Percentiles rank a stretch among this genome's conserved stretches.
Conservation (phyloP, 495 filamentous ascomycete genomes). For the Penicillium bovifimosum region DNA sequence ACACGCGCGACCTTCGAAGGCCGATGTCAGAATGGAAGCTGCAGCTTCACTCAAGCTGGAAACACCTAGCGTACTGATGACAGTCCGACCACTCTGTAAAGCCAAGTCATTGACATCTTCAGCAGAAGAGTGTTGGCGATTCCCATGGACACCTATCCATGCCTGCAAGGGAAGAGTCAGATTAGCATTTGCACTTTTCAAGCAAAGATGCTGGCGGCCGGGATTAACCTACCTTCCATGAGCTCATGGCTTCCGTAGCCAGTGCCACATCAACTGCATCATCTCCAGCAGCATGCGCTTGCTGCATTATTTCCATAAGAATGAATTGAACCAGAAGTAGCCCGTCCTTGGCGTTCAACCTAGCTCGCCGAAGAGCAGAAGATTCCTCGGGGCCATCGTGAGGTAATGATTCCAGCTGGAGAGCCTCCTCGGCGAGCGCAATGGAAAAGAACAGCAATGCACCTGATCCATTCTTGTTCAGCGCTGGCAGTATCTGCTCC, state of each 20-base stretch:
- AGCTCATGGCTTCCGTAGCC: slow-evolving; percentile 30
- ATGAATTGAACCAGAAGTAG: slow-evolving; percentile 36
- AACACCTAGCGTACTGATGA: slow-evolving; percentile 26
- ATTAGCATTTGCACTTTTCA: neutral
- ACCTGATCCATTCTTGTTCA: slow-evolving; percentile 51
- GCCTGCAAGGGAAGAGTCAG: neutral
- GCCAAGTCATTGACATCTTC: slow-evolving; percentile 25
- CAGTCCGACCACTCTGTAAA: slow-evolving; percentile 26
- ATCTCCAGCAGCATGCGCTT: slow-evolving; percentile 15
- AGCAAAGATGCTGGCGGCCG: neutral
- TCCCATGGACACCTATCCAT: slow-evolving; percentile 21
- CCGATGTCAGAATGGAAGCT: slow-evolving; percentile 19
- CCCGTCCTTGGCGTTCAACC: slow-evolving; percentile 35
- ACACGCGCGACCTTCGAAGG: slow-evolving; percentile 21
- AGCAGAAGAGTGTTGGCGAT: slow-evolving; percentile 7
- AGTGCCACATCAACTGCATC: slow-evolving; percentile 18
- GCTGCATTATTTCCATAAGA: slow-evolving; percentile 30
- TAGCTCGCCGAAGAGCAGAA: slow-evolving; percentile 12
- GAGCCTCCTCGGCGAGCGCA: slow-evolving; percentile 65
- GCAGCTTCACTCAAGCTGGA: slow-evolving; percentile 20
- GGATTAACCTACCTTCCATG: slow-evolving; percentile 31
- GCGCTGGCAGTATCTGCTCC: slow-evolving; percentile 35
- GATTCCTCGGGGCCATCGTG: slow-evolving; percentile 9
- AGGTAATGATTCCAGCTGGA: slow-evolving; percentile 19
- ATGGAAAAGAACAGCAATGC: slow-evolving; percentile 67